These are phyloP conservation scores for Blastocystis sp. DNA, from an alignment of 352 stramenopile species.

Conservation along the genomic window DNA sequence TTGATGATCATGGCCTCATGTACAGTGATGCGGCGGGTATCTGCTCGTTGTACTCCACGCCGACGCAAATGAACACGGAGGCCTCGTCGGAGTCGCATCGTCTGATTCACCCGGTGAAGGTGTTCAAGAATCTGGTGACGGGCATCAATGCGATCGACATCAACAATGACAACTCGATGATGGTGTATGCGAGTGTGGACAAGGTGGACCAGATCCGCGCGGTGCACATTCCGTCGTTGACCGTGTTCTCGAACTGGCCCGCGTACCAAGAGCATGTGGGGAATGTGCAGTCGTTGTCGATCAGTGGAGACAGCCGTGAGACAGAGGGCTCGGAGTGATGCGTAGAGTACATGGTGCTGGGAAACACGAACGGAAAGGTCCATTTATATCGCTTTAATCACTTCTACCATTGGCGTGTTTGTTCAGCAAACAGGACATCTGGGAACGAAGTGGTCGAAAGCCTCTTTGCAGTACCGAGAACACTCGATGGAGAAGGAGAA, in stretches of 20 bases:
- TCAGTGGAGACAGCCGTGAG: constrained; percentile 53
- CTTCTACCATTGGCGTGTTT: constrained; percentile 61
- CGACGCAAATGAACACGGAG: constrained; percentile 16
- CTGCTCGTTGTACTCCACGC: constrained; percentile 18
- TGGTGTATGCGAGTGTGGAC: constrained; percentile 38
- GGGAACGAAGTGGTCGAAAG: not conserved
- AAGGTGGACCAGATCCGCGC: constrained; percentile 33
- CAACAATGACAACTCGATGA: constrained; percentile 54
- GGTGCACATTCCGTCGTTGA: not conserved
- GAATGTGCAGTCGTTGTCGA: not conserved
- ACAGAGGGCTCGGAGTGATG: not conserved
- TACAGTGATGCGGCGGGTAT: constrained; percentile 15
- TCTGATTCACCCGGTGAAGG: constrained; percentile 43
- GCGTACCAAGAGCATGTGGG: not conserved
- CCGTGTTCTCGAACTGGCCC: constrained; percentile 49
- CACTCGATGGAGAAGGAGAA: constrained; percentile 18
- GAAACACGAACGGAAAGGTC: constrained; percentile 21
- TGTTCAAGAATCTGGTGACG: constrained; percentile 63
- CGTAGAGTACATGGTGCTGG: constrained; percentile 54
- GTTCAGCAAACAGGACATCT: constrained; percentile 1
- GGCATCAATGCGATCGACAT: not conserved
- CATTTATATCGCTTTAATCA: constrained; percentile 68
- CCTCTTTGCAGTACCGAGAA: not conserved
- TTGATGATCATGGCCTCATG: not conserved
- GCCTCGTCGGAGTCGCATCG: not conserved